Evolutionary conservation across 495 filamentous ascomycete genomes (phyloP).

Genomic region (Podospora australis): DNA sequence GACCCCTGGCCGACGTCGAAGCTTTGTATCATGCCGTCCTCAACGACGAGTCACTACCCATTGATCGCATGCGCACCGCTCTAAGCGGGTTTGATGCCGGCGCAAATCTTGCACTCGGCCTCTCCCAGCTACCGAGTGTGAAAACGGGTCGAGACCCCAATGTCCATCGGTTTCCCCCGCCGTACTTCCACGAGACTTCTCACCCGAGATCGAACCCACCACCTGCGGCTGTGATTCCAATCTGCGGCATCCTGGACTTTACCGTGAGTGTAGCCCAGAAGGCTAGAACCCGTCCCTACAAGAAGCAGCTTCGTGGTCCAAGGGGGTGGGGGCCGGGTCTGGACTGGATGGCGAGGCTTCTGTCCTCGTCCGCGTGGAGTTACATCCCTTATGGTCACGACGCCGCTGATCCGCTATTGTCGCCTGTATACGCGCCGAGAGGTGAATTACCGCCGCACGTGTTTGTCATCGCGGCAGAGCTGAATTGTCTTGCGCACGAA

Average conservation of each 20-base stretch:
- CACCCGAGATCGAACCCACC: constrained; percentile 18
- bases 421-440: constrained; percentile 24
- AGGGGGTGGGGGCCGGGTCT: constrained; percentile 22
- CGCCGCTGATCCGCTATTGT: constrained; percentile 25
- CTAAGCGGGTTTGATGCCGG: constrained; percentile 32
- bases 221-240: constrained; percentile 20
- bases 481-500: constrained; percentile 39
- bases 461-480: constrained; percentile 49
- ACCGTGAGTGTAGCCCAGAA: constrained; percentile 17
- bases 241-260: constrained; percentile 31
- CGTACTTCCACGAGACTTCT: neutral
- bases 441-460: constrained; percentile 30
- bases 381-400: constrained; percentile 30
- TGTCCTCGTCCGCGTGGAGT: constrained; percentile 26
- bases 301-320: constrained; percentile 19
- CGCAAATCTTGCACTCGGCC: constrained; percentile 29
- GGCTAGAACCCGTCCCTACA: constrained; percentile 26
- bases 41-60: constrained; percentile 31
- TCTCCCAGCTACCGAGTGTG: constrained; percentile 30
- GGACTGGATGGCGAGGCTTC: constrained; percentile 23
- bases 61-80: constrained; percentile 30
- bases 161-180: neutral
- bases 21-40: constrained; percentile 28
- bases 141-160: constrained; percentile 16
- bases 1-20: constrained; percentile 29